Base-by-base conservation (phyloP, 306 rosid genomes). In the Cucumis cinereus region DNA sequence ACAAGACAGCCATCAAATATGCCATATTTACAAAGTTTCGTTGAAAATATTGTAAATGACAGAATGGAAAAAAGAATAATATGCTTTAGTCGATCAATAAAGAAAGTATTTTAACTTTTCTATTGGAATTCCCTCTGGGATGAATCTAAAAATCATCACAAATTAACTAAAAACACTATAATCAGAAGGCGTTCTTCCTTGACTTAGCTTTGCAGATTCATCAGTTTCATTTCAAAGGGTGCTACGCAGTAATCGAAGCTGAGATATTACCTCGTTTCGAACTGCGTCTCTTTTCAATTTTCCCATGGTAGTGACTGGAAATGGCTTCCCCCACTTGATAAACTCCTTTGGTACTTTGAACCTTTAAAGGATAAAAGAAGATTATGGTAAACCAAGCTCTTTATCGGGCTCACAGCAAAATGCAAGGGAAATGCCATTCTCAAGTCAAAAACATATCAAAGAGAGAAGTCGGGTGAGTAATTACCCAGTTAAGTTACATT, bases 271-370 rank as follows among this genome's bases (percentile, higher is more conserved):
- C 74, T 88, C 96, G 76, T 63, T 82, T 75, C 80, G 73, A 55
- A 91, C 76, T 81, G 43, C 82, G 60, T 91, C 90, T 75, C 95
- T 88, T 80, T 81, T 86, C 58, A 87, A 74, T 85, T 94, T 91
- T 76, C 98, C 96, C 0, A 84, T 82, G 0, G 90, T 77, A 17
- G 97, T 94, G 15, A 83, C 77, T 22, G 97, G 95, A 89, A 94
- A 94, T 59, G 93, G 82, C 84, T 82, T 84, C 33, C 77, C 85
- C 98, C 96, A 85, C 63, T 77, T 17, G 33, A 86, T 50, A 69
- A 85, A 85, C 55, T 75, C 68, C 85, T 81, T 93, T 8, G 98
- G 98, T 83, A 91, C 81, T 85, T 90, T 93, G 80, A 90, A 93
- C 90, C 98, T 91, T 75, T 80, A 63, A 41, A 90, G 80, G 70